A percentile compares a stretch with the other conserved stretches of the same genome.
These are phyloP conservation scores for Fusarium verticillioides DNA, from an alignment of 2,329 filamentous ascomycete genomes.

Conservation along the genomic window DNA sequence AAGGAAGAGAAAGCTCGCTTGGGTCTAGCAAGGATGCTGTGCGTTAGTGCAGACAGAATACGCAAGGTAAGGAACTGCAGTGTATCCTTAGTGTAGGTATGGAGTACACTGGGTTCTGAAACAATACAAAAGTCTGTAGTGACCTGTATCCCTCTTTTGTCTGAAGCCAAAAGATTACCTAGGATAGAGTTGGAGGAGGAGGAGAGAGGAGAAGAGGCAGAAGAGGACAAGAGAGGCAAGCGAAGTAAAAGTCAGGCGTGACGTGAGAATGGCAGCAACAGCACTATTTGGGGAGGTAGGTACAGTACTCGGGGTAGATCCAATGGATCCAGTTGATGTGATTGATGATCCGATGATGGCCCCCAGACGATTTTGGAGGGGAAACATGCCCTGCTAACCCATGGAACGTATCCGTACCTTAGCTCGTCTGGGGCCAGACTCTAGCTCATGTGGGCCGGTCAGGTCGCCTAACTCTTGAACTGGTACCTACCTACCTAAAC, in stretches of 20 bases:
- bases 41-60: slow-evolving; percentile 11
- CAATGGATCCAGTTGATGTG: slow-evolving; percentile 29
- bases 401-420: slow-evolving; percentile 11
- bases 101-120: not conserved
- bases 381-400: slow-evolving; percentile 27
- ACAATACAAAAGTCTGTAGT: not conserved
- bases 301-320: not conserved
- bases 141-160: not conserved
- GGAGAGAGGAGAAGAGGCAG: not conserved
- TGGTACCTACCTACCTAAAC: not conserved
- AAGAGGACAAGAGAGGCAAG: slow-evolving; percentile 7
- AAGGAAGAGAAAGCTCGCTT: slow-evolving; percentile 17
- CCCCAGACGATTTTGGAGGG: slow-evolving; percentile 31
- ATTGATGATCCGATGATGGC: slow-evolving; percentile 42
- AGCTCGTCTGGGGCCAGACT: slow-evolving; percentile 2
- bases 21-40: slow-evolving; percentile 21
- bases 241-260: slow-evolving; percentile 19
- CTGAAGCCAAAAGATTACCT: not conserved
- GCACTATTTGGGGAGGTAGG: not conserved
- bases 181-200: not conserved
- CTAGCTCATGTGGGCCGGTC: slow-evolving; percentile 38
- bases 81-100: not conserved
- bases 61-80: not conserved
- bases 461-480: not conserved
- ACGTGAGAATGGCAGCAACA: slow-evolving; percentile 17